A percentile compares a stretch with the other conserved stretches of the same genome.
These are phyloP conservation scores for Moesziomyces sp. DNA, from an alignment of 1,284 basidiomycete species.

Conservation along the genomic window DNA sequence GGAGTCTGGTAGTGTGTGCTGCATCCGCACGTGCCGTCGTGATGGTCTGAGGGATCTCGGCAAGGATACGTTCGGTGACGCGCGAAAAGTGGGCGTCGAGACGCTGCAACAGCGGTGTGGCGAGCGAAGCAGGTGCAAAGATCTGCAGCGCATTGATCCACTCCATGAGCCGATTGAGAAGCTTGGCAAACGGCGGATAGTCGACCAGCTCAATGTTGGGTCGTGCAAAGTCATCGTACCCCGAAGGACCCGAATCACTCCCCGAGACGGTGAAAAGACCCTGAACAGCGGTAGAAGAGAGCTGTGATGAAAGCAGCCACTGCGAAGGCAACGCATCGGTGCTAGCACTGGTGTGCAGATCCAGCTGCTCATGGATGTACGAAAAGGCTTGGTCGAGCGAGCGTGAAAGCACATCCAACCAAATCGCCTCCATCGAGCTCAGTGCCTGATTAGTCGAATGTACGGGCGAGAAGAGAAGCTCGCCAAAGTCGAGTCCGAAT, in stretches of 20 bases:
- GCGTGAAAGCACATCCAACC: conserved; percentile 17
- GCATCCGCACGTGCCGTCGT: neutral
- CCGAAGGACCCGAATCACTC: neutral
- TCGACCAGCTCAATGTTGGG: conserved; percentile 31
- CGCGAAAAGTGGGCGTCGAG: conserved; percentile 10
- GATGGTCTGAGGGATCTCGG: conserved; percentile 6
- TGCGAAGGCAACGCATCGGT: conserved; percentile 5
- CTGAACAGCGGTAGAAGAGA: conserved; percentile 8
- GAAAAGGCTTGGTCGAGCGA: conserved; percentile 16
- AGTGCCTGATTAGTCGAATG: neutral
- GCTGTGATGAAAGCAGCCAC: conserved; percentile 24
- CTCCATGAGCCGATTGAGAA: conserved; percentile 29
- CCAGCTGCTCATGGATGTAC: conserved; percentile 9
- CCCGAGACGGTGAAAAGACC: conserved; percentile 9
- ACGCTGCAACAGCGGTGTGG: neutral
- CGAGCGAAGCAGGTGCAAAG: conserved; percentile 21
- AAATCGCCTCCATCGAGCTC: conserved; percentile 17
- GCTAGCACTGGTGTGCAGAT: neutral
- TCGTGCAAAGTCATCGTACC: conserved; percentile 24
- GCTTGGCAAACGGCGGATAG: conserved; percentile 24
- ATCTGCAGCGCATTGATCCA: conserved; percentile 29
- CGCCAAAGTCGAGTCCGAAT: conserved; percentile 46
- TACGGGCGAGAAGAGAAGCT: conserved; percentile 18
- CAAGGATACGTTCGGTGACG: conserved; percentile 11
- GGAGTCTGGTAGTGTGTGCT: neutral